phyloP scores from a whole-genome alignment of 2,329 filamentous ascomycete species.

The Penicillium sp. region DNA sequence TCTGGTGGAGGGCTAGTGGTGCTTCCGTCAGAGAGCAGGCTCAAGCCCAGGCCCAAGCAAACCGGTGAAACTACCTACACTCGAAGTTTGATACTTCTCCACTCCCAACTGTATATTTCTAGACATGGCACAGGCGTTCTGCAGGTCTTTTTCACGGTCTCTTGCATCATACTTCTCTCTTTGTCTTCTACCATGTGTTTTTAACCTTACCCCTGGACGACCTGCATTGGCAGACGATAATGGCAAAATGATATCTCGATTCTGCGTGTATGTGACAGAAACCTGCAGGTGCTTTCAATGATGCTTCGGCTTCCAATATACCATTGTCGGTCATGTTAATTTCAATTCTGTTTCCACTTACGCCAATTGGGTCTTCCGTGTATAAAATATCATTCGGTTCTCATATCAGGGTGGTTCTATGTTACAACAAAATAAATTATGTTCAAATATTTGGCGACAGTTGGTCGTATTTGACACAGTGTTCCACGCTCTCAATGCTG shows the following conservation, averaged over 20 bases:
- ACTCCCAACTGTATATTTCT: conserved; percentile 22
- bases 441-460: conserved; percentile 77
- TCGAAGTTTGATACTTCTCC: conserved; percentile 19
- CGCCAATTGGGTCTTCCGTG: not conserved
- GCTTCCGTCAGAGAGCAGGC: conserved; percentile 52
- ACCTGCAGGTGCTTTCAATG: not conserved
- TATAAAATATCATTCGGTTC: not conserved
- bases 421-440: conserved; percentile 6
- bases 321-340: not conserved
- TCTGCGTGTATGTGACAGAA: not conserved
- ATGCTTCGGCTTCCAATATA: not conserved
- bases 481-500: conserved; percentile 83
- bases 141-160: conserved; percentile 5
- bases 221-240: conserved; percentile 11
- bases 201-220: conserved; percentile 1
- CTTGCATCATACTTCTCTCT: conserved; percentile 6
- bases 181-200: conserved; percentile 10
- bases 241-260: conserved; percentile 1
- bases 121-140: conserved; percentile 30
- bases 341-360: not conserved
- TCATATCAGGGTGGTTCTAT: not conserved
- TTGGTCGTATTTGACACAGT: conserved; percentile 86
- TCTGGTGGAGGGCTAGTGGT: conserved; percentile 88
- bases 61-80: not conserved
- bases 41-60: not conserved